Conservation (phyloP, 768 basidiomycete genomes). For the Astraeus odoratus region DNA sequence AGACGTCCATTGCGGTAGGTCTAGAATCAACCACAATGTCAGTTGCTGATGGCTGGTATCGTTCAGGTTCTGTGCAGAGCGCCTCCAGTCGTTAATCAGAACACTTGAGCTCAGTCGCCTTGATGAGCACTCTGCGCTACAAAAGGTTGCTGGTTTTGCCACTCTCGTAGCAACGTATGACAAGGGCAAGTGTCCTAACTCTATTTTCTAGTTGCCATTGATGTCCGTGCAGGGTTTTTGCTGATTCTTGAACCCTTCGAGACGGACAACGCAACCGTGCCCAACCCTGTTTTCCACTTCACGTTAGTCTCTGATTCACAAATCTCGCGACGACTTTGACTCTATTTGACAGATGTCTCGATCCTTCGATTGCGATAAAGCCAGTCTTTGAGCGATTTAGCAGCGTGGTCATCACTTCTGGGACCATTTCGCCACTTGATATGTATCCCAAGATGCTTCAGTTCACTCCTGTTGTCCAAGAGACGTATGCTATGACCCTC, state of each 20-base stretch:
- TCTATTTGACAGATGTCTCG: conserved; percentile 66
- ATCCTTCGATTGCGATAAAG: conserved; percentile 95
- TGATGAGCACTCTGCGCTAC: conserved; percentile 87
- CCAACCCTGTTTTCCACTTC: conserved; percentile 97
- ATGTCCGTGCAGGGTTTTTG: conserved; percentile 63
- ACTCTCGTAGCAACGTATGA: conserved; percentile 98
- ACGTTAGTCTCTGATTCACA: conserved; percentile 47
- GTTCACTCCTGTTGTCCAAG: conserved; percentile 94
- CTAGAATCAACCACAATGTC: neutral
- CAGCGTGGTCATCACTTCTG: conserved; percentile 97
- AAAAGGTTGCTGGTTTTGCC: conserved; percentile 94
- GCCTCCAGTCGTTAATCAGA: conserved; percentile 87
- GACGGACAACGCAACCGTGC: conserved; percentile 96
- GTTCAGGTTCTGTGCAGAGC: conserved; percentile 89
- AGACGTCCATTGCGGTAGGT: conserved; percentile 79
- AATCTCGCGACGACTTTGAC: conserved; percentile 6
- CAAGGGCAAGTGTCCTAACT: conserved; percentile 52
- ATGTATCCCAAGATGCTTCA: conserved; percentile 99
- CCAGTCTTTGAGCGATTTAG: conserved; percentile 98
- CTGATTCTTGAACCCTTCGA: conserved; percentile 98
- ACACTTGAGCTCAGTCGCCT: conserved; percentile 84
- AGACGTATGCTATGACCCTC: conserved; percentile 96
- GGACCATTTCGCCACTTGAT: conserved; percentile 95
- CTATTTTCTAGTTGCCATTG: neutral
- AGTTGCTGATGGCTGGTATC: neutral